phyloP scores from a whole-genome alignment of 129 eudicot genomes.

The carrot (Daucus carota) region DNA sequence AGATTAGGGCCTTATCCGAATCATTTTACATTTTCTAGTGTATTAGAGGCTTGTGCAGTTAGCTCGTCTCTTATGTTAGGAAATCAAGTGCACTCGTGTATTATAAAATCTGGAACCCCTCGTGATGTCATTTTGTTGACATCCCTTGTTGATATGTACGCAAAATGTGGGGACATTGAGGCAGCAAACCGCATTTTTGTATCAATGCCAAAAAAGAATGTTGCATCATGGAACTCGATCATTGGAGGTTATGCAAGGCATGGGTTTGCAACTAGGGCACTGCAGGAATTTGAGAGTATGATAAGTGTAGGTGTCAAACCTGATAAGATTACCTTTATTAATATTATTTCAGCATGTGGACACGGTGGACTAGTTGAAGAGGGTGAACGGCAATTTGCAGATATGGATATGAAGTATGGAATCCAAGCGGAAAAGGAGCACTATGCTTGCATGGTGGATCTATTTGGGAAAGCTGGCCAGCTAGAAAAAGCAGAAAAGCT shows the following conservation, averaged over 20 bases:
- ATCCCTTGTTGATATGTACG: slow-evolving; percentile 66
- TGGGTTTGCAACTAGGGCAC: slow-evolving; percentile 48
- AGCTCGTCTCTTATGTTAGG: slow-evolving; percentile 51
- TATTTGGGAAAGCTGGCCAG: slow-evolving; percentile 74
- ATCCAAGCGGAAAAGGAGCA: slow-evolving; percentile 56
- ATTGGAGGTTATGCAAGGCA: slow-evolving; percentile 72
- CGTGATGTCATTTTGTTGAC: slow-evolving; percentile 53
- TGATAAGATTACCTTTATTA: slow-evolving; percentile 52
- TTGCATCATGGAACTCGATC: slow-evolving; percentile 72
- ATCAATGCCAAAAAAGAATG: slow-evolving; percentile 43
- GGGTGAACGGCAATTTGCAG: slow-evolving; percentile 49
- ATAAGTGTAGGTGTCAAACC: slow-evolving; percentile 40
- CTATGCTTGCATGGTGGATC: slow-evolving; percentile 86
- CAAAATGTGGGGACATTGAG: slow-evolving; percentile 78
- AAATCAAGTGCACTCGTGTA: slow-evolving; percentile 51
- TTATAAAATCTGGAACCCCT: slow-evolving; percentile 44
- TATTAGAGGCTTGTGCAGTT: slow-evolving; percentile 72
- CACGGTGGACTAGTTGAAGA: slow-evolving; percentile 75
- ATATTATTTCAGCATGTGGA: slow-evolving; percentile 70
- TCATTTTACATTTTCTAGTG: slow-evolving; percentile 60
- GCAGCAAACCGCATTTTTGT: slow-evolving; percentile 41
- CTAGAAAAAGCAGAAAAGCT: slow-evolving; percentile 58
- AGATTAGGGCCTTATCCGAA: slow-evolving; percentile 46
- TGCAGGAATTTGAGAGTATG: slow-evolving; percentile 63
- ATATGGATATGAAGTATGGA: slow-evolving; percentile 44